Evolutionary conservation across 2,329 filamentous ascomycete species (phyloP).

Genomic region (Microsporum canis): DNA sequence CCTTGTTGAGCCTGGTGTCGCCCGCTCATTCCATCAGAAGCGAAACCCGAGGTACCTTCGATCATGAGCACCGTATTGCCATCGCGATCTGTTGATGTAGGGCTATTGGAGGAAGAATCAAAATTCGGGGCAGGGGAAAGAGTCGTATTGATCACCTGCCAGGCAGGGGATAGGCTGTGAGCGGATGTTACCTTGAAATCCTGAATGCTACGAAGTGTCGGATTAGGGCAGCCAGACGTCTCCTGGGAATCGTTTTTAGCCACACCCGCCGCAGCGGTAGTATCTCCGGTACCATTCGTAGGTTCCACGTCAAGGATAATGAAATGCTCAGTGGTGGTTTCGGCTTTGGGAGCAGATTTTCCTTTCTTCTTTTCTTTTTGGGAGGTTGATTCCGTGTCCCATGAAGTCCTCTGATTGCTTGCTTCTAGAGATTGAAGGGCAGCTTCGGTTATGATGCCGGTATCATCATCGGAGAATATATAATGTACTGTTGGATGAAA

Average conservation of each 20-base stretch:
- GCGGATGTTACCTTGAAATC: constrained; percentile 50
- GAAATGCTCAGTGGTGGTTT: constrained; percentile 40
- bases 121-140: constrained; percentile 53
- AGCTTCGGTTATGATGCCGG: constrained; percentile 60
- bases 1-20: constrained; percentile 13
- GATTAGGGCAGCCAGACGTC: not conserved
- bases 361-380: constrained; percentile 8
- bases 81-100: constrained; percentile 34
- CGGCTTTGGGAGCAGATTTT: constrained; percentile 13
- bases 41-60: constrained; percentile 29
- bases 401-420: constrained; percentile 24
- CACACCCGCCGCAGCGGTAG: not conserved
- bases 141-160: constrained; percentile 51
- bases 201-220: constrained; percentile 12
- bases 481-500: constrained; percentile 83
- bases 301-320: constrained; percentile 45
- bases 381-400: constrained; percentile 8
- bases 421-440: constrained; percentile 45
- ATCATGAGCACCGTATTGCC: constrained; percentile 37
- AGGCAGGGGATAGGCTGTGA: constrained; percentile 61
- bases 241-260: not conserved
- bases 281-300: not conserved
- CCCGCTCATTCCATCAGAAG: not conserved
- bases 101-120: constrained; percentile 36
- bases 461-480: constrained; percentile 85